Evolutionary conservation across 176 grass and related monocot genomes (phyloP), one percentile per base, ranked within the genome.

Genomic region (Olyra latifolia): DNA sequence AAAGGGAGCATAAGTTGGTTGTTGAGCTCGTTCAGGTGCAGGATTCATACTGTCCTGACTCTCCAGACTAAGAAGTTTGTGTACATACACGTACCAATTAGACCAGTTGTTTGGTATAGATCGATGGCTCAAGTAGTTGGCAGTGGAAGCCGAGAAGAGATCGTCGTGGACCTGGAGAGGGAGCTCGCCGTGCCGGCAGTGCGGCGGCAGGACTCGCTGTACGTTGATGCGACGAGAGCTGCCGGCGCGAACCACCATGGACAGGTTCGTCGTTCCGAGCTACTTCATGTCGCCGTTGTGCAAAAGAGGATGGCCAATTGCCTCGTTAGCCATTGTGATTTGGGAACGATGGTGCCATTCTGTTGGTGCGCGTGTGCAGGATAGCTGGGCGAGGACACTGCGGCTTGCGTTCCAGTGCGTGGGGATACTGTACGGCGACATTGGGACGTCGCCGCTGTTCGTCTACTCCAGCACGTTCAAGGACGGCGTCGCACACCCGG

Each of bases 371-470:
- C 1, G 27, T 12, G 42, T 22, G 11, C 66, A 80, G 84, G 77
- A 81, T 25, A 39, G 53, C 66, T 88, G 75, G 86, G 74, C 7
- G 15, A 48, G 3, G 47, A 84, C 73, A 19, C 2, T 79, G 81
- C 47, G 48, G 4, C 62, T 88, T 22, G 86, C 86, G 50, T 76
- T 85, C 41, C 87, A 89, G 77, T 85, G 87, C 64, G 49, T 89
- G 42, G 87, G 87, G 11, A 72, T 89, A 28, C 69, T 89, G 43
- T 89, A 85, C 63, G 87, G 87, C 41, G 87, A 89, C 87, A 80
- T 89, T 10, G 82, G 87, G 3, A 89, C 82, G 24, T 85, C 87
- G 22, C 87, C 87, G 19, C 76, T 89, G 32, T 89, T 39, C 53
- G 87, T 89, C 23, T 89, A 80, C 82, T 69, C 75, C 17, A 89